Evolutionary conservation across 1,284 basidiomycete genomes (phyloP).

Genomic region (Serendipita sp.): DNA sequence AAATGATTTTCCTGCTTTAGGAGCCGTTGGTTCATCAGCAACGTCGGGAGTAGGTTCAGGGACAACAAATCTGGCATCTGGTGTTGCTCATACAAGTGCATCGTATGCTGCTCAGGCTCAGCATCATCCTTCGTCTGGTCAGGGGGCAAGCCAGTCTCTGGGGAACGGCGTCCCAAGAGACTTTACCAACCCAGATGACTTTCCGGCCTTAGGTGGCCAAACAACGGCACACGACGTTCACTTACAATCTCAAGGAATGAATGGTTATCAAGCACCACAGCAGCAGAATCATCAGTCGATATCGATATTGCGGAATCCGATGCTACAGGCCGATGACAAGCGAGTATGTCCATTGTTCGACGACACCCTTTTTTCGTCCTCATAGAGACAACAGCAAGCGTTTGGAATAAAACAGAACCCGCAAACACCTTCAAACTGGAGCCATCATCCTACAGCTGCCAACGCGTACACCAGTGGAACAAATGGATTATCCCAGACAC

Average conservation of each 20-base stretch:
- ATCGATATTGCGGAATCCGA: slow-evolving; percentile 9
- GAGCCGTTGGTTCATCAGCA: background rate
- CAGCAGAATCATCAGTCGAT: slow-evolving; percentile 40
- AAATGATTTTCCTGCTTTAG: slow-evolving; percentile 73
- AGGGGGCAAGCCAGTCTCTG: background rate
- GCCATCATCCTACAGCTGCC: slow-evolving; percentile 15
- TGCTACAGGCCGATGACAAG: slow-evolving; percentile 19
- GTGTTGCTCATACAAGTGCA: slow-evolving; percentile 16
- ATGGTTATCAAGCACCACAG: slow-evolving; percentile 24
- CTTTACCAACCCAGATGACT: slow-evolving; percentile 60
- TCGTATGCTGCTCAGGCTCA: slow-evolving; percentile 8
- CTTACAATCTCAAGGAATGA: slow-evolving; percentile 13
- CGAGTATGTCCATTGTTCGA: slow-evolving; percentile 16
- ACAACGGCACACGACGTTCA: slow-evolving; percentile 23
- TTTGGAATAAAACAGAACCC: slow-evolving; percentile 3
- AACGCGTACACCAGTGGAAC: slow-evolving; percentile 20
- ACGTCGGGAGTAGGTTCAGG: slow-evolving; percentile 26
- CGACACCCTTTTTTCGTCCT: background rate
- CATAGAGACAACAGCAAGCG: background rate
- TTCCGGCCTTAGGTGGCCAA: slow-evolving; percentile 61
- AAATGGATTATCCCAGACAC: slow-evolving; percentile 37
- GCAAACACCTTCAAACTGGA: background rate
- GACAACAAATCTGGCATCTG: slow-evolving; percentile 21
- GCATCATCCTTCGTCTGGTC: slow-evolving; percentile 8
- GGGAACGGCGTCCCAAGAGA: slow-evolving; percentile 31